Base-by-base conservation (phyloP, 352 stramenopile genomes). In the Pythium guiyangense region DNA sequence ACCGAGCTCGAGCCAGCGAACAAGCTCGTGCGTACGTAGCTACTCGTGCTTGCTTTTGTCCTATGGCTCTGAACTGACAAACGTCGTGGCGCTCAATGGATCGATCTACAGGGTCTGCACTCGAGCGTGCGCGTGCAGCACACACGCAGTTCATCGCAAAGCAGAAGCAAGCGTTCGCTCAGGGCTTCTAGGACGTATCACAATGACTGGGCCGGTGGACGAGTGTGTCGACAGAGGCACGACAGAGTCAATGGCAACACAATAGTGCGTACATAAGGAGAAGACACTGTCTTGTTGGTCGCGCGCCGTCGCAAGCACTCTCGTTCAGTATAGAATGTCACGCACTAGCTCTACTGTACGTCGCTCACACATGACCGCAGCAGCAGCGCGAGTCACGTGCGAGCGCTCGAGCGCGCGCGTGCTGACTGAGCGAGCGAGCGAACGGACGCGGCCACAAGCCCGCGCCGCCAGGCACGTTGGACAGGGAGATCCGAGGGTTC, bases 111-210 rank as follows among this genome's bases (percentile, higher is more conserved):
- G 60, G 55, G 39, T 72, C 68, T n/a, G 60, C 63, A 4, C 52
- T 81, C 11, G 59, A 60, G 17, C 68, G 59, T 40, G 63, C 70
- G 14, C 52, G 66, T 29, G 17, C 29, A 8, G 68, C 72, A 22
- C 76, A 74, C 37, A 59, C 60, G 44, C 69, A 79, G 50, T 56
- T 73, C 40, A 35, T 34, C 43, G 64, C 65, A 48, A 79, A 83
- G 54, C 72, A 85, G 54, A 70, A 75, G 47, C 63, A 51, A 29
- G 62, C 60, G 3, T 83, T 80, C 29, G 59, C 58, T 34, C 69
- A 64, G 52, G 35, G 77, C 22, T 83, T 83, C 51, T 57, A 25
- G 51, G 31, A 9, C 31, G n/a, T n/a, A n/a, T 35, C 10, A 8
- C 0, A 25, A 4, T 25, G 37, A n/a, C 37, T 18, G 6, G 6